Evolutionary conservation across 2,329 filamentous ascomycete genomes (phyloP).

Genomic region (Venturia nashicola): DNA sequence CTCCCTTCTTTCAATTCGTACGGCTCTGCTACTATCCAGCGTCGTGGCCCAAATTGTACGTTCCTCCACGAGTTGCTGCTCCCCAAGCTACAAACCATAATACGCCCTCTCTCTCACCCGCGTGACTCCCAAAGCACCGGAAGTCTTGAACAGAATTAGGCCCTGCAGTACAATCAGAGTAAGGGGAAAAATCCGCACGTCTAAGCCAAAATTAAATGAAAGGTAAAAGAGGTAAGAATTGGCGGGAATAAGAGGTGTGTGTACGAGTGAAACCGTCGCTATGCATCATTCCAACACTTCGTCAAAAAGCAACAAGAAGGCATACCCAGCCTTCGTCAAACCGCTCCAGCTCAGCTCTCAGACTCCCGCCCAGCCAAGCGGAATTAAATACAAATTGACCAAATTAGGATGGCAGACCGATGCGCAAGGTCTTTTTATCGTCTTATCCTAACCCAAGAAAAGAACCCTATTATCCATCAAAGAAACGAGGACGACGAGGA

Average conservation of each 20-base stretch:
- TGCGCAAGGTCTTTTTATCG: neutral
- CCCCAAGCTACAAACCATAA: neutral
- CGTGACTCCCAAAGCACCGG: neutral
- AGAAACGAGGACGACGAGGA: constrained; percentile 1
- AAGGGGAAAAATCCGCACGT: neutral
- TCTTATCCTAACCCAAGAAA: neutral
- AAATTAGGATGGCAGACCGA: neutral
- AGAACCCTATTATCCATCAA: neutral
- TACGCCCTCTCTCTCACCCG: neutral
- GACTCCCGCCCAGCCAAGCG: neutral
- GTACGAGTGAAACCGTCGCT: neutral
- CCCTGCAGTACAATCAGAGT: neutral
- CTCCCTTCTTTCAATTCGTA: neutral
- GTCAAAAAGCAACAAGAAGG: neutral
- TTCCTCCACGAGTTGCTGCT: neutral
- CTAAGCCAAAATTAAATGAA: neutral
- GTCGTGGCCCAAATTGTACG: neutral
- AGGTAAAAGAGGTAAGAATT: neutral
- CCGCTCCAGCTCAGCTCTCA: neutral
- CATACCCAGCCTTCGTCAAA: neutral
- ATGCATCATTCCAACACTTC: constrained; percentile 1
- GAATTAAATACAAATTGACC: neutral
- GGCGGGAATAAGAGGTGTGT: neutral
- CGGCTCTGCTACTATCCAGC: neutral
- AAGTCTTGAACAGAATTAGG: neutral